Conservation (phyloP, 805 yeast species). For the Starmerella davenportii region DNA sequence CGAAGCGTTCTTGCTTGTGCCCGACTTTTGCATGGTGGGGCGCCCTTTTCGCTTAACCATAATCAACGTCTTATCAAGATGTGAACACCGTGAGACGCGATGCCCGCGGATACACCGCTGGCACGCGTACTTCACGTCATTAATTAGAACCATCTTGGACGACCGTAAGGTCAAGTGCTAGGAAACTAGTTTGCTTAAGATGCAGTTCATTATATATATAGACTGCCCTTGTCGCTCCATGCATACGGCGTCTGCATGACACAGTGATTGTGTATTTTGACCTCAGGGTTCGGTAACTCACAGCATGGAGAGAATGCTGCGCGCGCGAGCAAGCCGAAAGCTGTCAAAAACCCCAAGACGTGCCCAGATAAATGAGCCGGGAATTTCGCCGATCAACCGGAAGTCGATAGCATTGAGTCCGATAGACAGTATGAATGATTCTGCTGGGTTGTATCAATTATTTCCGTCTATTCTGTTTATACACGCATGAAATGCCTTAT, state of each 20-base stretch:
- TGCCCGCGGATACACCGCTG: slow-evolving; percentile 94
- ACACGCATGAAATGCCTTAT: no score
- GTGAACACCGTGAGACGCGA: slow-evolving; percentile 83
- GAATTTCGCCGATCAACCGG: no score
- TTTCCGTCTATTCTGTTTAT: no score
- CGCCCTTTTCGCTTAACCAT: slow-evolving; percentile 94
- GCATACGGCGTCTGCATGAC: not conserved
- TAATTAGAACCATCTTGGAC: slow-evolving; percentile 56
- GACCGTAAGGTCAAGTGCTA: no score
- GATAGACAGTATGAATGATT: no score
- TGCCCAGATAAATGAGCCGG: no score
- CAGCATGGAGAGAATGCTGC: not conserved
- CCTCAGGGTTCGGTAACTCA: not conserved
- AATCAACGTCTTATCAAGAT: slow-evolving; percentile 74
- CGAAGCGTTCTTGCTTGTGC: not conserved
- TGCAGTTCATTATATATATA: not conserved
- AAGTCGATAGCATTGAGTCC: no score
- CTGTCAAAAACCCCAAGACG: no score
- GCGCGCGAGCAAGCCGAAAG: not conserved
- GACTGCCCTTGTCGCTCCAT: not conserved
- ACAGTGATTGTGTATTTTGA: not conserved
- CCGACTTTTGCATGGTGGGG: slow-evolving; percentile 48
- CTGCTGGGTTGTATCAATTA: no score
- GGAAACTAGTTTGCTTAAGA: not conserved
- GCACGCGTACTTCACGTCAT: slow-evolving; percentile 91